These are phyloP conservation scores for Delonix regia DNA, from an alignment of 306 rosid species.

Conservation along the genomic window DNA sequence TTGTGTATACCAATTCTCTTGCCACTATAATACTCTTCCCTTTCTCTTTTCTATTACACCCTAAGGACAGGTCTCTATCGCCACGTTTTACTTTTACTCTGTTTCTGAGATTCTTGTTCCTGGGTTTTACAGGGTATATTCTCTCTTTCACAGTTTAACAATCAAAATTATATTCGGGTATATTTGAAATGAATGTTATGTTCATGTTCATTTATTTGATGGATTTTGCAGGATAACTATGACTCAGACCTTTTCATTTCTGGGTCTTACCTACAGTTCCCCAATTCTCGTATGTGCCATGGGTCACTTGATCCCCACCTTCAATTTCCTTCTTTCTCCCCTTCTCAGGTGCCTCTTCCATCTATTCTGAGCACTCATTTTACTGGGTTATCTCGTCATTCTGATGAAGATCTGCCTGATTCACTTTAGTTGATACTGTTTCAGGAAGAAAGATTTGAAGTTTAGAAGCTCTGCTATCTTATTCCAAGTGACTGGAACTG, in stretches of 20 bases:
- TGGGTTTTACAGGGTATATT: constrained; percentile 75
- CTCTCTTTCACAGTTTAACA: neutral
- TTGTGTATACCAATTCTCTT: constrained; percentile 62
- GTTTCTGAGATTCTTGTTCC: constrained; percentile 60
- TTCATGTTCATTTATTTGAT: neutral
- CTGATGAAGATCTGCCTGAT: neutral
- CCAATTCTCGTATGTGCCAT: constrained; percentile 79
- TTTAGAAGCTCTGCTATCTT: constrained; percentile 49
- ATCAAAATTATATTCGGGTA: constrained; percentile 2
- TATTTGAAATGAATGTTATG: neutral
- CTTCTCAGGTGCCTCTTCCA: constrained; percentile 54
- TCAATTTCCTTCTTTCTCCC: constrained; percentile 61
- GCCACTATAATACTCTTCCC: constrained; percentile 62
- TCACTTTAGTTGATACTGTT: neutral
- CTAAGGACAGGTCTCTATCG: constrained; percentile 46
- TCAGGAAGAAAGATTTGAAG: constrained; percentile 50
- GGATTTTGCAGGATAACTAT: constrained; percentile 62
- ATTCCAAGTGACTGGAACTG: constrained; percentile 57
- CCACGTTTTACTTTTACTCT: constrained; percentile 58
- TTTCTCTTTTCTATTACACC: constrained; percentile 51
- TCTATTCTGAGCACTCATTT: neutral
- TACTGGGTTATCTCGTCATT: neutral
- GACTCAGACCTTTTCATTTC: constrained; percentile 64
- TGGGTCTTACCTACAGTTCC: constrained; percentile 72
- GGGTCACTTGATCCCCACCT: constrained; percentile 70